Percentiles rank a stretch among this genome's conserved stretches.
These are phyloP conservation scores for Neltuma alba DNA, from an alignment of 306 rosid genomes.

Conservation along the genomic window DNA sequence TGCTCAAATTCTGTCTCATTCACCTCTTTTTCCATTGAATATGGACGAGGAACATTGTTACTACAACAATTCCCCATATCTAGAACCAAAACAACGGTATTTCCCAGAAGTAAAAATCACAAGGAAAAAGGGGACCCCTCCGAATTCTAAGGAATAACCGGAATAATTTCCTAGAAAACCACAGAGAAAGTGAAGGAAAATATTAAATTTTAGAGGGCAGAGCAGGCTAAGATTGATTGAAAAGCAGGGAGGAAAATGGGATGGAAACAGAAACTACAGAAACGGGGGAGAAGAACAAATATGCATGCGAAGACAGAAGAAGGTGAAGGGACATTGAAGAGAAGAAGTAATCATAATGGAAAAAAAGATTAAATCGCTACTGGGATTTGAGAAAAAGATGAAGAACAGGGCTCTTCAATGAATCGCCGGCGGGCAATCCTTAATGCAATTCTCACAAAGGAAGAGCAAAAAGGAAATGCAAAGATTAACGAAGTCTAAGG, in stretches of 20 bases:
- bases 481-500: neutral
- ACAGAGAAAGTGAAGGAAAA: constrained; percentile 18
- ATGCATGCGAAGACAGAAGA: neutral
- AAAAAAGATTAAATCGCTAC: neutral
- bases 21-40: constrained; percentile 40
- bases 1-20: constrained; percentile 37
- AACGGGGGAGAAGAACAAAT: neutral
- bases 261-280: neutral
- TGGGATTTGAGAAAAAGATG: neutral
- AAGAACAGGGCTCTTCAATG: neutral
- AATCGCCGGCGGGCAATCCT: constrained; percentile 25
- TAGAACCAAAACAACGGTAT: neutral
- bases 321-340: neutral
- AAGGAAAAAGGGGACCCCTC: constrained; percentile 25
- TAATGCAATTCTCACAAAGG: neutral
- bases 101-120: neutral
- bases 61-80: constrained; percentile 75
- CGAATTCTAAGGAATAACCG: constrained; percentile 31
- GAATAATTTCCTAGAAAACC: constrained; percentile 26
- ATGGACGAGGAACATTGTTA: constrained; percentile 38
- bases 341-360: constrained; percentile 22
- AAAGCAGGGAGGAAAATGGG: neutral
- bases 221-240: neutral
- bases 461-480: neutral
- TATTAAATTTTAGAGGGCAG: neutral